These are phyloP conservation scores for Myriosclerotinia curreyana DNA, from an alignment of 2,329 filamentous ascomycete species.

Conservation along the genomic window DNA sequence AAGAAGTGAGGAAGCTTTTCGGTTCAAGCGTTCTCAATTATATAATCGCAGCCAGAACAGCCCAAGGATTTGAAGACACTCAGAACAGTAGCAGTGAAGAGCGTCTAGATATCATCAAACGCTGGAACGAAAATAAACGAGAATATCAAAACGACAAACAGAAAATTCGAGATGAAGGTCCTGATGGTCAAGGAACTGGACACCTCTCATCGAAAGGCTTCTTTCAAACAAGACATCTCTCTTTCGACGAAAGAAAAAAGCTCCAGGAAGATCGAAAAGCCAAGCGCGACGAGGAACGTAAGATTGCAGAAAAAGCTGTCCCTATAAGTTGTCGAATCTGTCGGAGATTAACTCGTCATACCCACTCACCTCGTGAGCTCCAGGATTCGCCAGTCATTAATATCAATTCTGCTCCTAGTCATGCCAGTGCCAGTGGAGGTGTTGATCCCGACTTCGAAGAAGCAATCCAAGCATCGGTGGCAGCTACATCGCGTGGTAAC, in stretches of 20 bases:
- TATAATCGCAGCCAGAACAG: slow-evolving; percentile 71
- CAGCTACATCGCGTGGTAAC: slow-evolving; percentile 67
- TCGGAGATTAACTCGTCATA: slow-evolving; percentile 27
- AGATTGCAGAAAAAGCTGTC: slow-evolving; percentile 30
- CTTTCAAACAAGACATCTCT: slow-evolving; percentile 48
- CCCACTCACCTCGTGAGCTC: slow-evolving; percentile 28
- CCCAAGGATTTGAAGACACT: slow-evolving; percentile 70
- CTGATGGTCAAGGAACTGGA: slow-evolving; percentile 34
- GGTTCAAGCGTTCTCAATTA: slow-evolving; percentile 73
- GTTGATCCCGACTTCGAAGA: slow-evolving; percentile 65
- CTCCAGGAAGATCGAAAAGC: slow-evolving; percentile 49
- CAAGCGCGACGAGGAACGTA: slow-evolving; percentile 32
- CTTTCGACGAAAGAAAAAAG: slow-evolving; percentile 51
- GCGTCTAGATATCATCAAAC: slow-evolving; percentile 58
- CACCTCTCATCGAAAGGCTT: slow-evolving; percentile 45
- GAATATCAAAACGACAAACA: slow-evolving; percentile 42
- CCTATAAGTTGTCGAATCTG: slow-evolving; percentile 33
- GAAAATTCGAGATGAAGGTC: slow-evolving; percentile 37
- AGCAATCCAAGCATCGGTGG: slow-evolving; percentile 68
- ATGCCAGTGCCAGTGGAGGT: slow-evolving; percentile 16
- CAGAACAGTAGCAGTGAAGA: slow-evolving; percentile 54
- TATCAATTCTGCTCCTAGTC: slow-evolving; percentile 15
- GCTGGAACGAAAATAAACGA: slow-evolving; percentile 46
- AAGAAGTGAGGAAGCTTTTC: slow-evolving; percentile 69
- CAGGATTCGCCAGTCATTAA: slow-evolving; percentile 24